Evolutionary conservation across 768 basidiomycete genomes (phyloP).

Genomic region (Termitomyces sp.): DNA sequence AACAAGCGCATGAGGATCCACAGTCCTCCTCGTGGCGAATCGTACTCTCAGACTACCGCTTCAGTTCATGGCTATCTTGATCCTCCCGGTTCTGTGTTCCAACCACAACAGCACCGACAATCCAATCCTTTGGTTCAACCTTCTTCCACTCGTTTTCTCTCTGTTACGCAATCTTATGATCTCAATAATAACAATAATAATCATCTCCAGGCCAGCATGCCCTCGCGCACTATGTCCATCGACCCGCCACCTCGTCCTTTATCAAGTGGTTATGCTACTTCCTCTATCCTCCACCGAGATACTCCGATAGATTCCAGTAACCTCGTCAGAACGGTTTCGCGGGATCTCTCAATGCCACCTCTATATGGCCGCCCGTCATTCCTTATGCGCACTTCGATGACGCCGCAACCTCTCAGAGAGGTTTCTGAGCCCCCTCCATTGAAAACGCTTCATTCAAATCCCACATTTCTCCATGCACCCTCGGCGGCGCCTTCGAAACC

Average conservation of each 20-base stretch:
- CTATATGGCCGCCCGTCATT: constrained; percentile 42
- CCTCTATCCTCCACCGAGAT: constrained; percentile 39
- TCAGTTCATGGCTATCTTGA: constrained; percentile 41
- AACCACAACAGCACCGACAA: constrained; percentile 17
- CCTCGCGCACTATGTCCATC: constrained; percentile 66
- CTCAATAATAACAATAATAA: constrained; percentile 21
- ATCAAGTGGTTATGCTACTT: constrained; percentile 34
- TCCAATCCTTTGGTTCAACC: constrained; percentile 18
- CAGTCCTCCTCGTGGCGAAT: constrained; percentile 39
- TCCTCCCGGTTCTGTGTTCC: constrained; percentile 45
- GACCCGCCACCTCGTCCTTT: constrained; percentile 49
- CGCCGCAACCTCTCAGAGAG: constrained; percentile 57
- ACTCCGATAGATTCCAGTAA: constrained; percentile 30
- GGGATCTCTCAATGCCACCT: constrained; percentile 45
- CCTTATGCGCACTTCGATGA: constrained; percentile 64
- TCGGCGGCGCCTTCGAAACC: constrained; percentile 23
- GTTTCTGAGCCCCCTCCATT: constrained; percentile 69
- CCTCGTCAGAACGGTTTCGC: constrained; percentile 23
- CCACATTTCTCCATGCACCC: constrained; percentile 66
- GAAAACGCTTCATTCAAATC: constrained; percentile 54
- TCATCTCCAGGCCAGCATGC: constrained; percentile 29
- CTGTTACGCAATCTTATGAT: constrained; percentile 24
- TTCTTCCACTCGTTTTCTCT: constrained; percentile 20
- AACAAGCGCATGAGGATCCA: constrained; percentile 50
- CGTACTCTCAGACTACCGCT: constrained; percentile 19